Conservation (phyloP, 768 basidiomycete species). For the Hemileccinum impolitum region DNA sequence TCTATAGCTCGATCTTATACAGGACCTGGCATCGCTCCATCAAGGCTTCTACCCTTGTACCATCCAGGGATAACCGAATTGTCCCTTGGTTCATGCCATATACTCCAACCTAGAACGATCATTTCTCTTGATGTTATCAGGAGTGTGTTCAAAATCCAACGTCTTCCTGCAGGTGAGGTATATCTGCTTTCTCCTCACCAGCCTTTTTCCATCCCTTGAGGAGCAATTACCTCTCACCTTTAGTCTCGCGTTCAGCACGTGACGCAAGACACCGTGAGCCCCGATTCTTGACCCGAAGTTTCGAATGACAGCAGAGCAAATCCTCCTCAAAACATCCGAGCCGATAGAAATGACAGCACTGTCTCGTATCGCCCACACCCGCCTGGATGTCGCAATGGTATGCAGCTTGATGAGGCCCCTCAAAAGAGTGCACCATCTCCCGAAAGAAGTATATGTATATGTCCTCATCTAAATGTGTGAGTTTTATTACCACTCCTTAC, state of each 20-base stretch:
- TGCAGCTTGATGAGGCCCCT: not conserved
- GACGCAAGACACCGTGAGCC: not conserved
- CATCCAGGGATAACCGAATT: not conserved
- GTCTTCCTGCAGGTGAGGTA: slow-evolving; percentile 13
- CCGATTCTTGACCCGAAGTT: not conserved
- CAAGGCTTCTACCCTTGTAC: not conserved
- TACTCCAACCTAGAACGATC: not conserved
- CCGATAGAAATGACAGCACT: slow-evolving; percentile 7
- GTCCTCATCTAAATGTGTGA: slow-evolving; percentile 56
- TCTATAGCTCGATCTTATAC: slow-evolving; percentile 18
- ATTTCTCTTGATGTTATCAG: not conserved
- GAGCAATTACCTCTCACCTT: slow-evolving; percentile 9
- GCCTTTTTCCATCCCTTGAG: not conserved
- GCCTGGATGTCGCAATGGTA: slow-evolving; percentile 3
- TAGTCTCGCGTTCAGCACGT: not conserved
- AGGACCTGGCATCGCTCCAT: slow-evolving; percentile 1
- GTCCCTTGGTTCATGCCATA: not conserved
- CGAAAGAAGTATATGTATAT: slow-evolving; percentile 8
- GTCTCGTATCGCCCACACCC: slow-evolving; percentile 7
- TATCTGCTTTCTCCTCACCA: slow-evolving; percentile 13
- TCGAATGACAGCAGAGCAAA: slow-evolving; percentile 19
- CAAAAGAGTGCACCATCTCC: not conserved
- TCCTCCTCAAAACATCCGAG: slow-evolving; percentile 20
- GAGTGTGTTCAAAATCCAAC: slow-evolving; percentile 4
- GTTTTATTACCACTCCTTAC: slow-evolving; percentile 69